Conservation (phyloP, 2,329 filamentous ascomycete genomes). For the Fusarium dlaminii region DNA sequence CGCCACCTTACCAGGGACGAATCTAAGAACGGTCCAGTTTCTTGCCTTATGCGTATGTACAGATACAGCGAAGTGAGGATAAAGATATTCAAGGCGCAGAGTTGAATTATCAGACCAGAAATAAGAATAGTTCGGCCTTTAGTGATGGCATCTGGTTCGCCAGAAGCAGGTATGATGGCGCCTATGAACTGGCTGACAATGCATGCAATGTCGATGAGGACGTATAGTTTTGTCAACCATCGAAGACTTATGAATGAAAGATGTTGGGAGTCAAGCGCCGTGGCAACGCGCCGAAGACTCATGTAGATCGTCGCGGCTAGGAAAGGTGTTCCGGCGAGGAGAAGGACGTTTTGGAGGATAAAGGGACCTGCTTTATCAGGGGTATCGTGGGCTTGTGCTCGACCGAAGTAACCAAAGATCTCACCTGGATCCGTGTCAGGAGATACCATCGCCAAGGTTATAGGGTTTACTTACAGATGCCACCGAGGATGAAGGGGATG, state of each 20-base stretch:
- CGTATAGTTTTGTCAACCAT: constrained; percentile 9
- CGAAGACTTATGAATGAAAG: background rate
- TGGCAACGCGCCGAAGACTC: background rate
- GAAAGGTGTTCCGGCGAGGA: constrained; percentile 12
- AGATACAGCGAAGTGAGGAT: background rate
- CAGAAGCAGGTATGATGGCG: constrained; percentile 15
- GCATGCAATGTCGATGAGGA: background rate
- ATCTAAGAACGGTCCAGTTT: constrained; percentile 4
- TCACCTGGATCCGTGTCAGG: background rate
- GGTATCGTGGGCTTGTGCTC: background rate
- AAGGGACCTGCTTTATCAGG: background rate
- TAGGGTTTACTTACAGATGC: background rate
- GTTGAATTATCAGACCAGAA: background rate
- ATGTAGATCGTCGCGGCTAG: constrained; percentile 27
- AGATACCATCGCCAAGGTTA: fast-evolving
- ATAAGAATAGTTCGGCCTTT: constrained; percentile 10
- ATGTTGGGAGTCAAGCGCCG: constrained; percentile 6
- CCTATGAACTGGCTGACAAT: constrained; percentile 12
- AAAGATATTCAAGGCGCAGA: background rate
- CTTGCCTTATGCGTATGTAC: background rate
- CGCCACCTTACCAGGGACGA: constrained; percentile 41
- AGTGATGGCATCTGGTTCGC: background rate
- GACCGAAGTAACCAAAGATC: constrained; percentile 1
- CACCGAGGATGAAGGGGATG: constrained; percentile 8
- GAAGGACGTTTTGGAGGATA: constrained; percentile 7